Base-by-base conservation (phyloP, 1,139 yeast genomes). In the Candida sp. region DNA sequence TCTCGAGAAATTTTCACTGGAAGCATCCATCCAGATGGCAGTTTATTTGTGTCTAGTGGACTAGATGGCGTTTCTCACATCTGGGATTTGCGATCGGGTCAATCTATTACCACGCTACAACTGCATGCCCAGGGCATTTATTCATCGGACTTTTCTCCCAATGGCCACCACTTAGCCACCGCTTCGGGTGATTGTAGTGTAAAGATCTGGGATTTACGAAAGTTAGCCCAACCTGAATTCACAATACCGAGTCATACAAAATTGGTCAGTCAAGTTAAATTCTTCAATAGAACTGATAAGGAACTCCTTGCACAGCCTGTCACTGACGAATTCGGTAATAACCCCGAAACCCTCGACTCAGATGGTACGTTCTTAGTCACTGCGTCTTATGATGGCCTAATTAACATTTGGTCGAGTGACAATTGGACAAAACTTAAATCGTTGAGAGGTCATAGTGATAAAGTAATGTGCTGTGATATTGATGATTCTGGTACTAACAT, bases 1-100 rank as follows among this genome's bases (percentile, higher is more conserved):
- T 71, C 89, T 1, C 84, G 81, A 53, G 93, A 82, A 45, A 82
- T 91, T 0, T 82, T 80, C 50, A 60, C 83, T 1, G 66, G 87
- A 2, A 64, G 78, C 1, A 76, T 86, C 51, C 96, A 91, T 45
- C 74, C 76, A 0, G 96, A 90, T 56, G 98, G 98, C 1, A 72
- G 93, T 4, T 60, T 93, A 5, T 59, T 85, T 8, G 84, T 85
- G 0, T 79, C 91, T 6, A 96, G 86, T 2, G 97, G 97, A 0
- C 66, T 82, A 7, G 98, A 93, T 60, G 88, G 86, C 1, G 64
- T 82, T 19, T 83, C 82, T 0, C 68, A 86, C 39, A 59, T 90
- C 5, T 93, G 98, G 98, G 99, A 93, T 63, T 59, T 93, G 41
- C 68, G 99, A 43, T 75, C 87, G 0, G 99, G 98, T 1, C 72